These are phyloP conservation scores for Cymodocea nodosa DNA, from an alignment of 116 monocot genomes.

Conservation along the genomic window DNA sequence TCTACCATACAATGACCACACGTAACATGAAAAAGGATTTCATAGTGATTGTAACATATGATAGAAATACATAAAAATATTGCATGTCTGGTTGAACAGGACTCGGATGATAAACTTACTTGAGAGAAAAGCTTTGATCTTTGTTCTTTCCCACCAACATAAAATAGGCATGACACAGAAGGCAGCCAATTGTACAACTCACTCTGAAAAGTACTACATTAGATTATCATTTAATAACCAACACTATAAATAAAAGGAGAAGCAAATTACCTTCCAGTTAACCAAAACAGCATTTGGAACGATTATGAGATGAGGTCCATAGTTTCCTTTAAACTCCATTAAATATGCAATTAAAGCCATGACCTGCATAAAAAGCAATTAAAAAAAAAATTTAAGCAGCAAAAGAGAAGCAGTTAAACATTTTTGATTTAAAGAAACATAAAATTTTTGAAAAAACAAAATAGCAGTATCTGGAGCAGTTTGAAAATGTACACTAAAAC, in stretches of 20 bases:
- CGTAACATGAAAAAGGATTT: too few species aligned
- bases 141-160: slow-evolving; percentile 90
- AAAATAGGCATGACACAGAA: slow-evolving; percentile 82
- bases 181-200: slow-evolving; percentile 91
- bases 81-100: background rate
- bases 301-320: slow-evolving; percentile 97
- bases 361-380: slow-evolving; percentile 29
- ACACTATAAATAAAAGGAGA: slow-evolving; percentile 1
- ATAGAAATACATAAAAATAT: too few species aligned
- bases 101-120: slow-evolving; percentile 28
- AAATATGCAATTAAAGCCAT: slow-evolving; percentile 97
- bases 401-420: background rate
- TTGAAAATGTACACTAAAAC: too few species aligned
- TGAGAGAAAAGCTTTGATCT: slow-evolving; percentile 74
- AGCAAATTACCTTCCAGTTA: slow-evolving; percentile 76
- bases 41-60: too few species aligned
- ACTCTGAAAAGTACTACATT: slow-evolving; percentile 39
- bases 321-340: slow-evolving; percentile 98
- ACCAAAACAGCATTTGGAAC: slow-evolving; percentile 98
- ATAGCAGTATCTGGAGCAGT: too few species aligned
- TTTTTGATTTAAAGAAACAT: background rate
- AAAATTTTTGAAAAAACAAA: background rate
- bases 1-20: too few species aligned
- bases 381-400: background rate
- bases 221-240: slow-evolving; percentile 2